These are phyloP conservation scores for Diaporthe citrichinensis DNA, from an alignment of 2,329 filamentous ascomycete genomes.

Conservation along the genomic window DNA sequence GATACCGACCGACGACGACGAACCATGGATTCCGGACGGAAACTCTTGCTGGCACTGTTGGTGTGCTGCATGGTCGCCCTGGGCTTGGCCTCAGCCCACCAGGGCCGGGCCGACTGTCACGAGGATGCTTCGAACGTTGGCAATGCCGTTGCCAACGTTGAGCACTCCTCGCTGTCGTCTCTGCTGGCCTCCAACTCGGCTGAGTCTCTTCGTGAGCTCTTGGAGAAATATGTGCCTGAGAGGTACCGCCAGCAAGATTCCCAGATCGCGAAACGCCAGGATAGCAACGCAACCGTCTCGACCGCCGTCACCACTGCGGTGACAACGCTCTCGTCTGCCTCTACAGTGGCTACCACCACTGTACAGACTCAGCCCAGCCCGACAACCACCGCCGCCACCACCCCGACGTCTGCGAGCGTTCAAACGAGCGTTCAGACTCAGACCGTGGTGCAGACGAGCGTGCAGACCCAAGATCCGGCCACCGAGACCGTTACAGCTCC, in stretches of 20 bases:
- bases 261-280: conserved; percentile 56
- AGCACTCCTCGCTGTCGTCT: conserved; percentile 44
- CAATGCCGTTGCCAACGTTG: conserved; percentile 14
- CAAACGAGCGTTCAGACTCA: conserved; percentile 41
- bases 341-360: conserved; percentile 43
- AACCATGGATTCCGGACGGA: conserved; percentile 44
- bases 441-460: conserved; percentile 44
- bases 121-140: conserved; percentile 24
- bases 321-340: conserved; percentile 46
- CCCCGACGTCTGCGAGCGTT: conserved; percentile 29
- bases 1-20: conserved; percentile 33
- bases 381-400: conserved; percentile 42
- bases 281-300: conserved; percentile 48
- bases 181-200: conserved; percentile 69
- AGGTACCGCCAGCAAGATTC: conserved; percentile 64
- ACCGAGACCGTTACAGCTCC: conserved; percentile 47
- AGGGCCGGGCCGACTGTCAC: conserved; percentile 26
- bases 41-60: conserved; percentile 44
- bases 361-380: conserved; percentile 26
- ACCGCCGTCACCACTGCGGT: conserved; percentile 20
- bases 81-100: conserved; percentile 44
- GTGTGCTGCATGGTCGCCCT: conserved; percentile 45
- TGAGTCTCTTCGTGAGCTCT: conserved; percentile 74
- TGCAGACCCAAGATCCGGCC: conserved; percentile 45
- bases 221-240: conserved; percentile 73